Evolutionary conservation across 768 basidiomycete genomes (phyloP), one percentile per base, ranked within the genome.

Genomic region (Podaxis mareebaensis): DNA sequence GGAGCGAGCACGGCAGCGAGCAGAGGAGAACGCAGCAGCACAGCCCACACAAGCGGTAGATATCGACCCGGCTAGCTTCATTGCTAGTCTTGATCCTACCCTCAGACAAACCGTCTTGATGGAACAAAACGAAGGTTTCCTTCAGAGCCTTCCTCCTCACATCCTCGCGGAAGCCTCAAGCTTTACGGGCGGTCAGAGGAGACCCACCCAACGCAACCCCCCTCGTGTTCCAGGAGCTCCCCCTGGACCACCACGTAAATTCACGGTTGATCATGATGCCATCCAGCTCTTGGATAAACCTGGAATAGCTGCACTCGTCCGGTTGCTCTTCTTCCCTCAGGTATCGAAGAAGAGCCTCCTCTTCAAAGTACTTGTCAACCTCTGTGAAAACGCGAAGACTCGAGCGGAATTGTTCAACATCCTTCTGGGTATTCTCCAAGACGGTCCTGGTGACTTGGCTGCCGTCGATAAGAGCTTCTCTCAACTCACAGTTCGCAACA

Each of bases 311-410:
- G 89, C 90, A 24, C 86, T 99, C 17, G 88, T 98, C 46, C 88
- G 96, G 57, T 85, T 99, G 7, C 83, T 99, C 22, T 99, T 99
- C 82, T 97, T 95, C 83, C 97, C 97, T 3, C 93, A 97, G 67
- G 89, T 95, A 22, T 79, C 93, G 64, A 88, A 87, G 76, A 95
- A 94, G 77, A 90, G 85, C 54, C 76, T 92, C 24, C 82, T 99
- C 12, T 93, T 94, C 74, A 92, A 90, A 71, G 89, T 97, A 1
- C 86, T 99, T 39, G 89, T 94, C 66, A 96, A 99, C 72, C 82
- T 99, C 7, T 99, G 95, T 77, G 96, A 99, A 77, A 99, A 99
- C 72, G 79, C 87, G 2, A 93, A 91, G 70, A 95, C 96, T 0
- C 85, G 97, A 20, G 88, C 86, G 4, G 97, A 99, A 68, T 80